These are phyloP conservation scores for Populus tomentosa DNA, from an alignment of 441 rosid genomes.

Conservation along the genomic window DNA sequence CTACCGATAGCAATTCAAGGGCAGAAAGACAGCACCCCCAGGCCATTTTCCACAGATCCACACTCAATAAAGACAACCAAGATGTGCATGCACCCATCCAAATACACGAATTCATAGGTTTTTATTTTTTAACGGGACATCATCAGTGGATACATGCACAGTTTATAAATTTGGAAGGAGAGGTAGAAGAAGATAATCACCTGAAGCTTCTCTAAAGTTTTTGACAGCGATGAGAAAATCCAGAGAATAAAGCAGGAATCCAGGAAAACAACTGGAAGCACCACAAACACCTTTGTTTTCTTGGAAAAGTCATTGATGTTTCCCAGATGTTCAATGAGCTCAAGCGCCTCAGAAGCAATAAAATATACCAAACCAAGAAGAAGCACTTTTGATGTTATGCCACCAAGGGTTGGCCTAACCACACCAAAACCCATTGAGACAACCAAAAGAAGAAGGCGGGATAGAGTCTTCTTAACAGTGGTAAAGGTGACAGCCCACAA, in stretches of 20 bases:
- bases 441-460: constrained; percentile 85
- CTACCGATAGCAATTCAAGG: neutral
- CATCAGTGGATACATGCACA: neutral
- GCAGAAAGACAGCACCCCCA: neutral
- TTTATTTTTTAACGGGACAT: neutral
- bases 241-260: constrained; percentile 83
- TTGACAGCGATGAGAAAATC: constrained; percentile 89
- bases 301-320: constrained; percentile 84
- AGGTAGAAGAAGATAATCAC: constrained; percentile 28
- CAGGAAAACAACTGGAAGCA: constrained; percentile 70
- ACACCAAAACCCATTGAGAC: constrained; percentile 95
- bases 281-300: constrained; percentile 61
- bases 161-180: neutral
- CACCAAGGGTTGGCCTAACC: constrained; percentile 90
- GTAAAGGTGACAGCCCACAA: constrained; percentile 83
- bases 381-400: constrained; percentile 70
- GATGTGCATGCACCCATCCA: neutral
- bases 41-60: neutral
- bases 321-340: constrained; percentile 77
- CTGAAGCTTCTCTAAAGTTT: constrained; percentile 94
- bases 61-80: neutral
- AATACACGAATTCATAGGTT: neutral
- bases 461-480: constrained; percentile 76
- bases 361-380: constrained; percentile 74
- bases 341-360: constrained; percentile 75